Evolutionary conservation across 352 stramenopile species (phyloP).

Genomic region (Pythium aristosporum): DNA sequence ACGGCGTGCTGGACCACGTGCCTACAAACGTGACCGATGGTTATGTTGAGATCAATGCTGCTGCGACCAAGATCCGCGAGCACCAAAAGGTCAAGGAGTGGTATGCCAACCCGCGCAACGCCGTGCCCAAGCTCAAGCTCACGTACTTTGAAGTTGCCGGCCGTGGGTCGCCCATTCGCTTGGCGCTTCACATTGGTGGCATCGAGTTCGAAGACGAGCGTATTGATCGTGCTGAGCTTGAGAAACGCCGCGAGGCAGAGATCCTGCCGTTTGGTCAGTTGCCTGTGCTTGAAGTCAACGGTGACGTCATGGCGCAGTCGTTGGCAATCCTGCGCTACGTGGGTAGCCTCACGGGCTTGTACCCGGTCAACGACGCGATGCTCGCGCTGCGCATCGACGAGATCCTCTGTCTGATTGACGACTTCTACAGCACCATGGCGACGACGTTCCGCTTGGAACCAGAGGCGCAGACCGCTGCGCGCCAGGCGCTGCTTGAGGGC

Average conservation of each 20-base stretch:
- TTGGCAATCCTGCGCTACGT: conserved; percentile 40
- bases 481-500: conserved; percentile 31
- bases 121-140: conserved; percentile 44
- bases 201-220: conserved; percentile 62
- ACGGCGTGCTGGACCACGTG: conserved; percentile 35
- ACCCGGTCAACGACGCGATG: conserved; percentile 30
- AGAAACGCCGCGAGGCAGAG: conserved; percentile 18
- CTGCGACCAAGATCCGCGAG: conserved; percentile 23
- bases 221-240: conserved; percentile 34
- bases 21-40: conserved; percentile 28
- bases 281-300: conserved; percentile 35
- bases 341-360: conserved; percentile 31
- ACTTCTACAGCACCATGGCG: conserved; percentile 21
- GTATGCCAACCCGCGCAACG: conserved; percentile 28
- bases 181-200: conserved; percentile 58
- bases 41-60: conserved; percentile 19
- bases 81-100: conserved; percentile 39
- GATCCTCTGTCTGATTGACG: conserved; percentile 40
- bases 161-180: conserved; percentile 48
- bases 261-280: conserved; percentile 38
- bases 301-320: conserved; percentile 44
- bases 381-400: conserved; percentile 28
- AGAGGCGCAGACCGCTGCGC: conserved; percentile 33
- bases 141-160: conserved; percentile 56
- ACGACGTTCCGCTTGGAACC: conserved; percentile 21